Percentiles rank a stretch among this genome's conserved stretches.
These are phyloP conservation scores for Peronospora tabacina DNA, from an alignment of 352 stramenopile genomes.

Conservation along the genomic window DNA sequence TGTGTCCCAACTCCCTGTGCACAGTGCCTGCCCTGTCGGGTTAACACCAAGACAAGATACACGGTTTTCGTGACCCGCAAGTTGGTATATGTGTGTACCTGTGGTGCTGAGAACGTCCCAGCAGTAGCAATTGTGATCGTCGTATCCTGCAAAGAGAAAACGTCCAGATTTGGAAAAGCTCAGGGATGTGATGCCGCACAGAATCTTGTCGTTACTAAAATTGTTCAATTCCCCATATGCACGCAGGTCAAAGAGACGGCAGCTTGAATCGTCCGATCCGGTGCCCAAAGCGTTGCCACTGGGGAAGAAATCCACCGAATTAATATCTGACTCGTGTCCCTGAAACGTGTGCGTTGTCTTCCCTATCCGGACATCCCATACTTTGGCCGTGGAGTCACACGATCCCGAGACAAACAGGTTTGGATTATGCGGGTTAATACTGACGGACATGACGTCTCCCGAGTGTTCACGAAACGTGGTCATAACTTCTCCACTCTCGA, in stretches of 20 bases:
- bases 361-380: constrained; percentile 96
- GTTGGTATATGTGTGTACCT: constrained; percentile 86
- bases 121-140: constrained; percentile 96
- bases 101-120: constrained; percentile 94
- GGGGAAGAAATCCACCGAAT: constrained; percentile 97
- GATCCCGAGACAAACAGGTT: constrained; percentile 97
- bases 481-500: constrained; percentile 90
- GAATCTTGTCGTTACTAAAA: constrained; percentile 95
- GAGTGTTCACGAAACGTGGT: constrained; percentile 96
- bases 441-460: constrained; percentile 96
- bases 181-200: constrained; percentile 96
- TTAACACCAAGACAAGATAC: constrained; percentile 97
- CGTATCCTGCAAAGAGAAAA: constrained; percentile 97
- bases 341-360: constrained; percentile 96
- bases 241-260: constrained; percentile 95
- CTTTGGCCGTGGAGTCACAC: constrained; percentile 94
- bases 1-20: constrained; percentile 98
- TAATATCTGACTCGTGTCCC: constrained; percentile 98
- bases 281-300: constrained; percentile 92
- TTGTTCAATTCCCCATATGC: constrained; percentile 95
- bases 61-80: constrained; percentile 93
- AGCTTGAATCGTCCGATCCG: constrained; percentile 95
- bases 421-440: constrained; percentile 90
- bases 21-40: constrained; percentile 91
- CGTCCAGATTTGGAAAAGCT: constrained; percentile 92